Evolutionary conservation across 208 protist species (phyloP).

Genomic region (Trypanosoma theileri): DNA sequence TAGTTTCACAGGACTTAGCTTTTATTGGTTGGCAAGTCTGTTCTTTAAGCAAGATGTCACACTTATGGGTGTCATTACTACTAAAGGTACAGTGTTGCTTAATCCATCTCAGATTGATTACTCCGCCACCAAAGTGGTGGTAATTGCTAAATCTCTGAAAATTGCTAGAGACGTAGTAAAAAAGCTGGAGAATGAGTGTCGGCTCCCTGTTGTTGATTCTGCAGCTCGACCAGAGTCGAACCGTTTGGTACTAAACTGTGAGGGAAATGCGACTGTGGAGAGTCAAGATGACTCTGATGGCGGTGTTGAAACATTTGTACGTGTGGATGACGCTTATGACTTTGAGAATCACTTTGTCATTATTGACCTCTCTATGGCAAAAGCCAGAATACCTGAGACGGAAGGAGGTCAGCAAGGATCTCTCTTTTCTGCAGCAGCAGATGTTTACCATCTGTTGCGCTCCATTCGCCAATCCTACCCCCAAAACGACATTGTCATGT

Average conservation of each 20-base stretch:
- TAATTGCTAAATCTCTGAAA: conserved; percentile 65
- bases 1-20: conserved; percentile 54
- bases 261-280: not conserved
- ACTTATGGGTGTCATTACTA: conserved; percentile 67
- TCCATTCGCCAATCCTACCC: conserved; percentile 68
- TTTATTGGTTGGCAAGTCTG: conserved; percentile 47
- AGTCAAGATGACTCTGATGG: not conserved
- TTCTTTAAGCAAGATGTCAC: conserved; percentile 71
- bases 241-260: not conserved
- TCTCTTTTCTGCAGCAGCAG: conserved; percentile 53
- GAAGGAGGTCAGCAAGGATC: conserved; percentile 60
- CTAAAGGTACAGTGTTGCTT: conserved; percentile 53
- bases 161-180: conserved; percentile 43
- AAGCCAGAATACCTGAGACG: conserved; percentile 53
- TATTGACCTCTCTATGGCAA: conserved; percentile 74
- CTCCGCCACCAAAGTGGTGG: conserved; percentile 58
- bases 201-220: conserved; percentile 35
- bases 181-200: conserved; percentile 44
- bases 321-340: conserved; percentile 63
- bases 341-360: conserved; percentile 77
- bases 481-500: conserved; percentile 68
- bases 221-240: not conserved
- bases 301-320: conserved; percentile 26
- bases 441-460: conserved; percentile 62
- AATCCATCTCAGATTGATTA: conserved; percentile 57